Base-by-base conservation (phyloP, 192 early-diverging fungal species). In the Lunasporangiospora selenospora region DNA sequence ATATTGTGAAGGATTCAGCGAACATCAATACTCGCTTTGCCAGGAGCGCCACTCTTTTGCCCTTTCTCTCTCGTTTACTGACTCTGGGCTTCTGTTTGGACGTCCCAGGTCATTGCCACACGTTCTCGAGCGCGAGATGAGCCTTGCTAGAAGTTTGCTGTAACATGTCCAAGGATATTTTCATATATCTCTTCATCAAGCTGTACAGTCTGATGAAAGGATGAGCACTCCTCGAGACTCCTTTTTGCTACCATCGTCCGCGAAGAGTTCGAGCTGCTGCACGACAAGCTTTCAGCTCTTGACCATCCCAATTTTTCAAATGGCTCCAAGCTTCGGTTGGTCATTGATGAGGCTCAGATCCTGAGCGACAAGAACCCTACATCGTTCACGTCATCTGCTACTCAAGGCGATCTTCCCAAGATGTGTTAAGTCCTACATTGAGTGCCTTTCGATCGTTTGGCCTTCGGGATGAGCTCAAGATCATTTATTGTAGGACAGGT, bases 281-380 rank as follows among this genome's bases (percentile, higher is more conserved):
- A 52, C 6, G 30, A 40, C 2, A 32, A 13, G 4, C 62, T 64
- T 30, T 23, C 52, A 34, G 51, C 32, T 27, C 52, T 21, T 40
- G 18, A 31, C 7, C 48, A 54, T 40, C 62, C 62, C 9, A 64
- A 64, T 54, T 64, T 64, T 23, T 40, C 62, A 38, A 31, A 10
- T 24, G 19, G 24, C 24, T 39, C 52, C 43, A 55, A 48, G 19
- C 21, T 64, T 6, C 51, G 34, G 11, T 45, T 64, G 21, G 42
- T 53, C 23, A 37, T 64, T 13, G 62, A 64, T 31, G 62, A 54
- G 31, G 62, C 62, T 4, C 62, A 64, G 52, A 48, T 64, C 31
- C 62, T 64, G 19, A 24, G 52, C 27, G 62, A 64, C 31, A 32
- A 39, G 23, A 36, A 45, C 32, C 15, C 6, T 30, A 50, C 8